A percentile compares a stretch with the other conserved stretches of the same genome.
Conservation (phyloP, 345 rosid species). For the Populus alba region DNA sequence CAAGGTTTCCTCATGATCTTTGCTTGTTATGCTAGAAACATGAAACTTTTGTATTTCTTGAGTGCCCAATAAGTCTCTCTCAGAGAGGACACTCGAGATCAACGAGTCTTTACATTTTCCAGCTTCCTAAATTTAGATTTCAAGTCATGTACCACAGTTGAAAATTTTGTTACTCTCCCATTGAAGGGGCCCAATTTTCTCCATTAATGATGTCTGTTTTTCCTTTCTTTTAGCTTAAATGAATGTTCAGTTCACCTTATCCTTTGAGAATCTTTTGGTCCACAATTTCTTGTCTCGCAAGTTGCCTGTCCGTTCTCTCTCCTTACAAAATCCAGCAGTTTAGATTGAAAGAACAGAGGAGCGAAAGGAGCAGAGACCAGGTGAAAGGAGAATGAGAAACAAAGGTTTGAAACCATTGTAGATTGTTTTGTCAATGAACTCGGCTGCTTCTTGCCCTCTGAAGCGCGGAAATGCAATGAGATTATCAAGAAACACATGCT, state of each 20-base stretch:
- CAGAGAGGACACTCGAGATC: background rate
- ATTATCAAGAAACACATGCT: constrained; percentile 6
- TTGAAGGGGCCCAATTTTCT: background rate
- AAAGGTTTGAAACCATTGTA: background rate
- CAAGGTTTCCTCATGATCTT: background rate
- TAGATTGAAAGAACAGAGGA: background rate
- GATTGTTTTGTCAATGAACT: background rate
- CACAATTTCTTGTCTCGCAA: background rate
- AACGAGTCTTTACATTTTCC: background rate
- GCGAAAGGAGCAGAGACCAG: background rate
- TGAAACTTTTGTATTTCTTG: constrained; percentile 2
- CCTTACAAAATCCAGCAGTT: background rate
- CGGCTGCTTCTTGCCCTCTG: background rate
- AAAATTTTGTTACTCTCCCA: background rate
- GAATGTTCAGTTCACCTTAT: background rate
- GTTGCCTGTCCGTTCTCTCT: background rate
- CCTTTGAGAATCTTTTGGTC: background rate
- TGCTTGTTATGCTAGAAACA: constrained; percentile 7
- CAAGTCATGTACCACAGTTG: background rate
- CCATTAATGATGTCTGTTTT: background rate
- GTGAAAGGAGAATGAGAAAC: background rate
- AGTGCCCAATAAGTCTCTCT: background rate
- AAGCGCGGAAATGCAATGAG: constrained; percentile 4
- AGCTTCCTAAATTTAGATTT: background rate
- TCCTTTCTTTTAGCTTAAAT: background rate